Percentiles rank a stretch among this genome's conserved stretches.
Conservation (phyloP, 2,329 filamentous ascomycete species). For the Sclerotinia minor region DNA sequence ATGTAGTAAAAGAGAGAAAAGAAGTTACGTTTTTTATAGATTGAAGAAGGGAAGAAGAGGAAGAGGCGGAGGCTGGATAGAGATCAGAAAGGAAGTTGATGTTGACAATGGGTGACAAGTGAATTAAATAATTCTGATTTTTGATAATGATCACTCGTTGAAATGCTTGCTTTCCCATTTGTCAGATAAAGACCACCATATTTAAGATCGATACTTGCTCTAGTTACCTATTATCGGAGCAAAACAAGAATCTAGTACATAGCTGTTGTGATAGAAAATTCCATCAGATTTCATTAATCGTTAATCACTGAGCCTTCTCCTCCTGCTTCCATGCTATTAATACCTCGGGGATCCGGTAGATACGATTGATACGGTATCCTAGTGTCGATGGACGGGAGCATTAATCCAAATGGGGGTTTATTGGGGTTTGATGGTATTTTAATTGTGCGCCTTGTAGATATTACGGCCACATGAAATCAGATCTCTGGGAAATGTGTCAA, state of each 20-base stretch:
- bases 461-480: not conserved
- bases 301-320: not conserved
- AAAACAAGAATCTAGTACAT: too few relatives aligned
- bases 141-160: too few relatives aligned
- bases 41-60: not conserved
- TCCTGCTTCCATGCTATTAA: slow-evolving; percentile 4
- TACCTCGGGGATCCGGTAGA: slow-evolving; percentile 9
- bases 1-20: not conserved
- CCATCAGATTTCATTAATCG: too few relatives aligned
- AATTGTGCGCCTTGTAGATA: not conserved
- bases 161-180: not conserved
- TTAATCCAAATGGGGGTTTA: slow-evolving; percentile 20
- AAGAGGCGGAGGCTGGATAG: not conserved
- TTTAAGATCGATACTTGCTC: not conserved
- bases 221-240: too few relatives aligned
- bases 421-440: not conserved
- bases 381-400: slow-evolving; percentile 18
- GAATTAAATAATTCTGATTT: too few relatives aligned
- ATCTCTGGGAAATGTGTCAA: not conserved
- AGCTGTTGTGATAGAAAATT: not conserved
- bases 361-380: not conserved
- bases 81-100: not conserved
- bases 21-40: not conserved
- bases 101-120: not conserved
- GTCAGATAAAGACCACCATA: not conserved